Conservation (phyloP, 2,329 filamentous ascomycete genomes). For the Xylariaceae sp. region DNA sequence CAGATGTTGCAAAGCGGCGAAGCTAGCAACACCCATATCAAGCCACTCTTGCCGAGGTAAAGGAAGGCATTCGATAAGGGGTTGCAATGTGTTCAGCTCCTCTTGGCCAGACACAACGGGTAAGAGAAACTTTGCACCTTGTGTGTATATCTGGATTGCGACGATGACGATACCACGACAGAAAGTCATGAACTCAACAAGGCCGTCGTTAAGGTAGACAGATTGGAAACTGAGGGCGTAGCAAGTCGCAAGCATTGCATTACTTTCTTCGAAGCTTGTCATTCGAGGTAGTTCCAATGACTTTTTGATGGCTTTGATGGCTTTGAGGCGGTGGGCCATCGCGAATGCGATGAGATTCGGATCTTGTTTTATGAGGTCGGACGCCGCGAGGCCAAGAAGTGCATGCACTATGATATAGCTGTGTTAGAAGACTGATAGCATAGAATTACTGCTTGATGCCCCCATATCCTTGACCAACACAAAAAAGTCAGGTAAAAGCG, state of each 20-base stretch:
- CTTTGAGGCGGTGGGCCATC: conserved; percentile 61
- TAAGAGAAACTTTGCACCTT: conserved; percentile 48
- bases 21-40: conserved; percentile 42
- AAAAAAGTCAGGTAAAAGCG: neutral
- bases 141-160: conserved; percentile 49
- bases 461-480: neutral
- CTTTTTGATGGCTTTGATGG: conserved; percentile 54
- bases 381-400: conserved; percentile 62
- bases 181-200: conserved; percentile 59
- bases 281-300: conserved; percentile 43
- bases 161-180: conserved; percentile 55
- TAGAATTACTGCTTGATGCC: neutral
- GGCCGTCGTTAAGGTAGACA: conserved; percentile 52
- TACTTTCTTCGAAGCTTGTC: conserved; percentile 49
- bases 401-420: conserved; percentile 57
- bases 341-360: conserved; percentile 52
- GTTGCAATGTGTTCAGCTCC: conserved; percentile 39
- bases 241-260: conserved; percentile 57
- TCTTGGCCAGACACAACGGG: conserved; percentile 41
- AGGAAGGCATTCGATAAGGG: conserved; percentile 44
- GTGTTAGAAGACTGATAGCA: neutral
- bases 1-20: conserved; percentile 41
- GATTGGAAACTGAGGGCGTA: conserved; percentile 58
- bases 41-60: conserved; percentile 43
- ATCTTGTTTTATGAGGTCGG: conserved; percentile 54